Conservation (phyloP, 345 rosid species). For the Sonneratia caseolaris region DNA sequence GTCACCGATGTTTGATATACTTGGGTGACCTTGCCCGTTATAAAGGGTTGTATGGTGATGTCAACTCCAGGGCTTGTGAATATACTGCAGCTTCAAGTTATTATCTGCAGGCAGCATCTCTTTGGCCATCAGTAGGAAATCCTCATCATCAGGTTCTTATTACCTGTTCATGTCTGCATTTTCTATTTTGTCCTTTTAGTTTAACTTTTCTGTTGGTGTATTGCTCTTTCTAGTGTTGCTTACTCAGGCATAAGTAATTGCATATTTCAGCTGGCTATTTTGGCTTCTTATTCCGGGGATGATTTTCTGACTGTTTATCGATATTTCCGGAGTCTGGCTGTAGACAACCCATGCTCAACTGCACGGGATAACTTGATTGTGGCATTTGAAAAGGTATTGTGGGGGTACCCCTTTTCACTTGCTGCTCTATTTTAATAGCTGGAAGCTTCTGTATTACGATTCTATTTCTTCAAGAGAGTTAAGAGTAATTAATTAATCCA, state of each 20-base stretch:
- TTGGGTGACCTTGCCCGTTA: slow-evolving; percentile 96
- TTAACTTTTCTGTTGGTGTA: too few relatives aligned
- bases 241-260: not conserved
- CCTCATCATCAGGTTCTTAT: slow-evolving; percentile 57
- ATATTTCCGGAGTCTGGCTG: slow-evolving; percentile 94
- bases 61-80: slow-evolving; percentile 66
- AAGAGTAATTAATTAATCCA: not conserved
- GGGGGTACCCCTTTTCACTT: not conserved
- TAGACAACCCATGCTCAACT: slow-evolving; percentile 80
- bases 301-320: slow-evolving; percentile 75
- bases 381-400: slow-evolving; percentile 86
- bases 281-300: slow-evolving; percentile 84
- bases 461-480: too few relatives aligned
- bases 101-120: slow-evolving; percentile 88
- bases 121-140: slow-evolving; percentile 83
- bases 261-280: slow-evolving; percentile 79
- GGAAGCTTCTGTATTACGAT: not conserved
- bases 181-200: too few relatives aligned
- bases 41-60: slow-evolving; percentile 87
- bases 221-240: not conserved
- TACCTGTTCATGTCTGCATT: too few relatives aligned
- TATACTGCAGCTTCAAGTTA: slow-evolving; percentile 90
- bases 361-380: slow-evolving; percentile 96
- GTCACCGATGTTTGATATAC: slow-evolving; percentile 97
- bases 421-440: too few relatives aligned